These are phyloP conservation scores for Aspergillus jensenii DNA, from an alignment of 2,329 filamentous ascomycete genomes.

Conservation along the genomic window DNA sequence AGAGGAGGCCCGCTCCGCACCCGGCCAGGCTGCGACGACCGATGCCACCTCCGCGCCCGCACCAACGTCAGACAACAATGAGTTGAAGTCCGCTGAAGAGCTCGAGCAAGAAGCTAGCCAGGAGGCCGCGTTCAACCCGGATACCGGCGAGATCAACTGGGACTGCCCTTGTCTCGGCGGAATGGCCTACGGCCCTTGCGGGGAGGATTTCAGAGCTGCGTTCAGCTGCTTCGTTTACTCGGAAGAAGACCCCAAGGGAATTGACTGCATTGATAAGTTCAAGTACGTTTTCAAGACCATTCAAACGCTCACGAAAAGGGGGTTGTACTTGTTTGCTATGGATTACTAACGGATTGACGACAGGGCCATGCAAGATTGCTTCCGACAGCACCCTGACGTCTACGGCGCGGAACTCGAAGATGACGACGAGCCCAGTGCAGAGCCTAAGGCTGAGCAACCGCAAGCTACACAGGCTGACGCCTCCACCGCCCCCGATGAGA, in stretches of 20 bases:
- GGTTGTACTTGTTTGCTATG: background rate
- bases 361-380: slow-evolving; percentile 97
- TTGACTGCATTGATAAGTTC: slow-evolving; percentile 97
- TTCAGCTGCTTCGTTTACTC: slow-evolving; percentile 99
- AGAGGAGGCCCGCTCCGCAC: slow-evolving; percentile 26
- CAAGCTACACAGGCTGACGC: slow-evolving; percentile 27
- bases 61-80: slow-evolving; percentile 15
- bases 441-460: slow-evolving; percentile 22
- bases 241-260: slow-evolving; percentile 91
- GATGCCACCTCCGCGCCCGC: background rate
- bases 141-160: slow-evolving; percentile 99
- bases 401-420: slow-evolving; percentile 87
- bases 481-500: slow-evolving; percentile 26
- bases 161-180: slow-evolving; percentile 96
- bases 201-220: slow-evolving; percentile 89
- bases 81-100: slow-evolving; percentile 48
- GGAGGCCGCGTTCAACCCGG: slow-evolving; percentile 94
- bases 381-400: slow-evolving; percentile 85
- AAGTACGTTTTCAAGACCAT: slow-evolving; percentile 61
- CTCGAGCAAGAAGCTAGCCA: slow-evolving; percentile 80
- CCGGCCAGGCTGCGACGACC: background rate
- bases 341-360: slow-evolving; percentile 16
- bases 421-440: slow-evolving; percentile 54
- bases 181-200: slow-evolving; percentile 95
- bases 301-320: background rate